A percentile compares a stretch with the other conserved stretches of the same genome.
These are phyloP conservation scores for Zygnema circumcarinatum DNA, from an alignment of 139 green algal genomes.

Conservation along the genomic window DNA sequence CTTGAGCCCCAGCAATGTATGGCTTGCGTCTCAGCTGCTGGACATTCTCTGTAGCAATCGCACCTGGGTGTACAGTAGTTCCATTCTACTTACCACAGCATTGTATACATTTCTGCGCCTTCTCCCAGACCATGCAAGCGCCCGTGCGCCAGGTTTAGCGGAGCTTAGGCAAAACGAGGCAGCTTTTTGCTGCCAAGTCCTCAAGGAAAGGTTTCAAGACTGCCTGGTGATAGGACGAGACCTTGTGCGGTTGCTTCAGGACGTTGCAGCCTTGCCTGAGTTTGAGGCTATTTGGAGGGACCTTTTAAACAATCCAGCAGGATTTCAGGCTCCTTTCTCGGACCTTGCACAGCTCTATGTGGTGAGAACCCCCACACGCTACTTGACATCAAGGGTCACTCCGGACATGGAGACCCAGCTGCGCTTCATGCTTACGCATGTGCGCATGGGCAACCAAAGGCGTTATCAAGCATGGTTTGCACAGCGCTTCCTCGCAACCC, in stretches of 20 bases:
- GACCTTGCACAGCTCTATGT: conserved; percentile 56
- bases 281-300: conserved; percentile 61
- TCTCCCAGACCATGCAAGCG: conserved; percentile 47
- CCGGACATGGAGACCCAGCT: conserved; percentile 60
- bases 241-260: conserved; percentile 55
- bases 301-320: conserved; percentile 42
- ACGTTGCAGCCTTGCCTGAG: conserved; percentile 51
- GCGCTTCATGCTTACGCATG: conserved; percentile 53
- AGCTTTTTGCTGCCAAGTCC: conserved; percentile 49
- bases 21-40: conserved; percentile 49
- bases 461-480: conserved; percentile 61
- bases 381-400: conserved; percentile 47
- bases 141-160: neutral
- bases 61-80: conserved; percentile 26
- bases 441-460: conserved; percentile 60
- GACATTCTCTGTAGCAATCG: conserved; percentile 35
- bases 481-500: conserved; percentile 18
- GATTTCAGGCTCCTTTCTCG: conserved; percentile 51
- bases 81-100: conserved; percentile 29
- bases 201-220: conserved; percentile 52
- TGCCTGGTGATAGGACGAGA: conserved; percentile 56
- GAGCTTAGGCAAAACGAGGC: conserved; percentile 47
- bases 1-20: conserved; percentile 47
- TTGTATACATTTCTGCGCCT: conserved; percentile 55
- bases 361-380: conserved; percentile 35